Evolutionary conservation across 1,284 basidiomycete genomes (phyloP), one percentile per base, ranked within the genome.

Genomic region (Porogramme epimiltina): DNA sequence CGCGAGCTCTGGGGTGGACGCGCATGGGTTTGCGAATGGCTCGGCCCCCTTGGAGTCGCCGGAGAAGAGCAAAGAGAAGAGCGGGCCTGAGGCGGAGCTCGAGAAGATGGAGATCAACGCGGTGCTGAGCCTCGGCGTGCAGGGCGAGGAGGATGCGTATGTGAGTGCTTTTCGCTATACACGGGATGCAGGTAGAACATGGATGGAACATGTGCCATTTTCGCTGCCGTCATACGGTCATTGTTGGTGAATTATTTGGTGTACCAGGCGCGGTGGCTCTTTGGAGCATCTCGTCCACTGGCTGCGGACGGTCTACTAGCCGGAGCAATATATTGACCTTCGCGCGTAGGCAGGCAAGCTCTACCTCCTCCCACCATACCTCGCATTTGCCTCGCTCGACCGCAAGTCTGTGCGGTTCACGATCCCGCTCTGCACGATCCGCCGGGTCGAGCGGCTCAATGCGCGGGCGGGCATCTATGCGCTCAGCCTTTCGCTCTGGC

Each of bases 381-480:
- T 99, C 11, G 87, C 92, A 48, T 99, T 99, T 73, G 78, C 87
- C 24, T 97, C 94, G 9, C 75, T 97, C 36, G 96, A 98, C 69
- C 87, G 91, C 66, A 91, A 93, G 66, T 95, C 92, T 23, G 95
- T 95, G 55, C 82, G 90, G 41, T 94, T 95, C 73, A 93, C 93
- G 2, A 74, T 99, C 18, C 97, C 97, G 39, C 78, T 99, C 33
- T 95, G 91, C 54, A 95, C 94, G 2, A 87, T 99, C 57, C 83
- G 97, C 37, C 79, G 97, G 37, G 97, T 99, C n/a, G 97, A 99
- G 71, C 78, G 95, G 37, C 76, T 95, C 47, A 95, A 94, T 70
- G 90, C 92, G 19, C 81, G 94, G 31, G 91, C 94, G 20, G 95
- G 95, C 4, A 90, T 98, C 25, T 98, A 98, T 67, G 96, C 96